phyloP scores from a whole-genome alignment of 768 basidiomycete species.

The Guyanaporus albipodus region DNA sequence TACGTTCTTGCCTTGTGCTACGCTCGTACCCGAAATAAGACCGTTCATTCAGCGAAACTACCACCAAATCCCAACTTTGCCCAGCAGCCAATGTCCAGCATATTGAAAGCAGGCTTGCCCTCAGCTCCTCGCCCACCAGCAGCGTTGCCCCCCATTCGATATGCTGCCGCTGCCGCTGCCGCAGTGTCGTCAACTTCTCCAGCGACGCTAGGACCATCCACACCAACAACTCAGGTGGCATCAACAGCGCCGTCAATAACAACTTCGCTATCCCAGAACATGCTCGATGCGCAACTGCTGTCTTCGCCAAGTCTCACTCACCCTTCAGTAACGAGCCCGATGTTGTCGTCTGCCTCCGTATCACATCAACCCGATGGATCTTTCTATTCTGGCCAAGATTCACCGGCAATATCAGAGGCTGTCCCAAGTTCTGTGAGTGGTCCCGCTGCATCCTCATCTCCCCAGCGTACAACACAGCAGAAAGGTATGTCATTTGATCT shows the following conservation, averaged over 20 bases:
- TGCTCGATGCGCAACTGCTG: slow-evolving; percentile 37
- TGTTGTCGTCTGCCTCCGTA: slow-evolving; percentile 66
- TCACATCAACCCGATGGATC: slow-evolving; percentile 65
- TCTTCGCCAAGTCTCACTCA: slow-evolving; percentile 86
- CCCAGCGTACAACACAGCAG: slow-evolving; percentile 43
- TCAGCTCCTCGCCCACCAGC: slow-evolving; percentile 50
- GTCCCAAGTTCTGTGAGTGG: slow-evolving; percentile 40
- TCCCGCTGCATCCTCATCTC: slow-evolving; percentile 57
- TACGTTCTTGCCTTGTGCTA: slow-evolving; percentile 29
- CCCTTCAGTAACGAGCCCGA: slow-evolving; percentile 76
- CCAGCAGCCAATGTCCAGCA: slow-evolving; percentile 70
- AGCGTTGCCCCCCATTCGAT: slow-evolving; percentile 75
- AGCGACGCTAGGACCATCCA: slow-evolving; percentile 19
- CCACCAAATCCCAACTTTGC: slow-evolving; percentile 78
- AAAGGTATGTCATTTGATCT: slow-evolving; percentile 42
- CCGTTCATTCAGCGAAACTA: slow-evolving; percentile 45
- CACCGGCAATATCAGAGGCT: slow-evolving; percentile 72
- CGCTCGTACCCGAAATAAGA: slow-evolving; percentile 6
- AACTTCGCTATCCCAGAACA: slow-evolving; percentile 31
- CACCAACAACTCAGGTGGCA: slow-evolving; percentile 36
- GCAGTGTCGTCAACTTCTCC: slow-evolving; percentile 27
- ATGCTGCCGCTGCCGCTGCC: slow-evolving; percentile 84
- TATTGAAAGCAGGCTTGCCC: slow-evolving; percentile 72
- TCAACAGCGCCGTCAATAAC: slow-evolving; percentile 38
- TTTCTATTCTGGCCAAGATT: slow-evolving; percentile 67